Evolutionary conservation across 2,329 filamentous ascomycete genomes (phyloP).

Genomic region (Pseudogymnoascus sp.): DNA sequence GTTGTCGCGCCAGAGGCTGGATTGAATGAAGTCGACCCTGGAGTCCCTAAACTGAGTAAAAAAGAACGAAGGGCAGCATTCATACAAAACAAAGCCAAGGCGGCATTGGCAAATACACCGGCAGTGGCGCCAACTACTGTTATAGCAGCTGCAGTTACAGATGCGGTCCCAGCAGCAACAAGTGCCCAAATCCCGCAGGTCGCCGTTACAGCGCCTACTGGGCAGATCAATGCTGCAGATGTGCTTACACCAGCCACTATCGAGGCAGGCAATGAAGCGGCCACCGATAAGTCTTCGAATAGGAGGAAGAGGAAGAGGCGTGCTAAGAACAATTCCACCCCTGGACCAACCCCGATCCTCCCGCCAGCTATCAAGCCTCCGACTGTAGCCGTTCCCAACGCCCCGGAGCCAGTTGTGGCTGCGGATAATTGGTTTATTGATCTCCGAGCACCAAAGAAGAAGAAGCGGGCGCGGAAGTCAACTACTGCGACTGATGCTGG

Average conservation of each 20-base stretch:
- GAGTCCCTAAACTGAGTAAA: not conserved
- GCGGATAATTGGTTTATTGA: not conserved
- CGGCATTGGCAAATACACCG: not conserved
- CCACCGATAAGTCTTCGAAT: not conserved
- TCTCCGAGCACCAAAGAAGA: slow-evolving; percentile 6
- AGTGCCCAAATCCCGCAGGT: not conserved
- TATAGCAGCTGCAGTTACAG: not conserved
- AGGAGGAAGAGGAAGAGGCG: slow-evolving; percentile 5
- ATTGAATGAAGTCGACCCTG: not conserved
- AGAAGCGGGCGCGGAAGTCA: slow-evolving; percentile 5
- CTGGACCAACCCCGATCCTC: not conserved
- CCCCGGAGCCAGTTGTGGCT: not conserved
- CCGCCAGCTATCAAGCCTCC: not conserved
- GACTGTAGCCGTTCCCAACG: not conserved
- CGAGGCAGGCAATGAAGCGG: not conserved
- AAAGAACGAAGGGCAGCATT: not conserved
- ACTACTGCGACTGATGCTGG: not conserved
- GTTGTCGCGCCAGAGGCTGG: not conserved
- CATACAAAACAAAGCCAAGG: not conserved
- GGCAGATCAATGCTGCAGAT: not conserved
- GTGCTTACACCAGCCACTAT: not conserved
- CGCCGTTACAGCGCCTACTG: not conserved
- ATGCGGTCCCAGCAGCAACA: not conserved
- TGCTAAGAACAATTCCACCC: not conserved
- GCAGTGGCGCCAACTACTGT: not conserved